Evolutionary conservation across 1,139 yeast species (phyloP).

Genomic region (Geotrichum fermentans): DNA sequence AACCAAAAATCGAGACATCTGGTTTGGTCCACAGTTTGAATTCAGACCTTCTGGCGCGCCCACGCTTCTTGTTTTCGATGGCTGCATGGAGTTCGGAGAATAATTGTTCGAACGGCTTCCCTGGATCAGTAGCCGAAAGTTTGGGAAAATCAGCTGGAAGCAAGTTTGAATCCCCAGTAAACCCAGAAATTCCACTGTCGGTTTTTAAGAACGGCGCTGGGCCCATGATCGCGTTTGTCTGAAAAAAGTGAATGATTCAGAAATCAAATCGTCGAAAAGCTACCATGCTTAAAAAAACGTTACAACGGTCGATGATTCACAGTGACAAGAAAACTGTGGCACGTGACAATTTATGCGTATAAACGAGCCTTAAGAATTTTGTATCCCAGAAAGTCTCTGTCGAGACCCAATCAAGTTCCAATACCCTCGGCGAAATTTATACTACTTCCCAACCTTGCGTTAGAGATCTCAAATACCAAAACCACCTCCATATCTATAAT

Average conservation of each 20-base stretch:
- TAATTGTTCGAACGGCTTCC: constrained; percentile 7
- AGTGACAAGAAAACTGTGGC: too few relatives aligned
- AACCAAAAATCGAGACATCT: constrained; percentile 37
- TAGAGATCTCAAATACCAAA: background rate
- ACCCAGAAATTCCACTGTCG: too few relatives aligned
- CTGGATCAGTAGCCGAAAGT: background rate
- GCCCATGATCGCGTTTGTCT: background rate
- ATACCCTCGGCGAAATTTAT: too few relatives aligned
- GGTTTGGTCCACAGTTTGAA: constrained; percentile 33
- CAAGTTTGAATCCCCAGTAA: too few relatives aligned
- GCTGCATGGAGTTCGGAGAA: constrained; percentile 12
- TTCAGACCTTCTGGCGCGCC: constrained; percentile 27
- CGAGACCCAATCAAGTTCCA: too few relatives aligned
- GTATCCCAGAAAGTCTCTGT: too few relatives aligned
- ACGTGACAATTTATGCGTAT: too few relatives aligned
- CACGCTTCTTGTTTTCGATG: constrained; percentile 20
- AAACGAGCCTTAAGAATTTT: too few relatives aligned
- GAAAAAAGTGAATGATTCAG: background rate
- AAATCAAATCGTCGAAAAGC: background rate
- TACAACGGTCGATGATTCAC: too few relatives aligned
- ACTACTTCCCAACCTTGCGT: background rate
- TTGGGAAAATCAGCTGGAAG: background rate
- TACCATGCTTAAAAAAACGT: too few relatives aligned
- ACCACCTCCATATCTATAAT: constrained; percentile 34
- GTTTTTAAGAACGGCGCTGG: too few relatives aligned